Evolutionary conservation across 768 basidiomycete species (phyloP).

Genomic region (Lactarius evosmus): DNA sequence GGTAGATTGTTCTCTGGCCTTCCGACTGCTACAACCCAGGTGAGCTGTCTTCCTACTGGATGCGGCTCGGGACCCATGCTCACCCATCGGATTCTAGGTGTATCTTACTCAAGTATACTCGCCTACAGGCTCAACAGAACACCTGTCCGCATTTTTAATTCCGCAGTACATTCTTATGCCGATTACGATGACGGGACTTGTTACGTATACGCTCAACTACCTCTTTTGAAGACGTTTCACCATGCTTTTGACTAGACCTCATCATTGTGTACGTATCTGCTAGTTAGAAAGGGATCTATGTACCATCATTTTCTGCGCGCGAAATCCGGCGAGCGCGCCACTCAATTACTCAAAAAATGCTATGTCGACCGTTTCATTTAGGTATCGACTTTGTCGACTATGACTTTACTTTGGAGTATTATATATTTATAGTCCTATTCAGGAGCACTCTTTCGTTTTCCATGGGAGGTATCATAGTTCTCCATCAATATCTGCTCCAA

Average conservation of each 20-base stretch:
- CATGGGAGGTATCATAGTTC: too few relatives aligned
- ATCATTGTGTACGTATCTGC: background rate
- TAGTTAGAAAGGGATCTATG: background rate
- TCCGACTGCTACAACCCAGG: slow-evolving; percentile 25
- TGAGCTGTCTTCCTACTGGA: background rate
- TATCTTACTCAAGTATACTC: slow-evolving; percentile 65
- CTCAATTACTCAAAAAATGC: too few relatives aligned
- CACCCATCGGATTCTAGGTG: slow-evolving; percentile 39
- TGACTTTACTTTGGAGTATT: too few relatives aligned
- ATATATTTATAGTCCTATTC: too few relatives aligned
- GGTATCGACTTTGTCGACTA: too few relatives aligned
- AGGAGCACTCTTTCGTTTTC: too few relatives aligned
- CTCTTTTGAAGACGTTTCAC: slow-evolving; percentile 15
- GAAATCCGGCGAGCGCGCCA: background rate
- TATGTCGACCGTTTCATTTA: too few relatives aligned
- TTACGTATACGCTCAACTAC: slow-evolving; percentile 23
- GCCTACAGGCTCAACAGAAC: slow-evolving; percentile 59
- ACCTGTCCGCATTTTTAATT: slow-evolving; percentile 59
- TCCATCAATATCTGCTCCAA: too few relatives aligned
- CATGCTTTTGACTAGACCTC: background rate
- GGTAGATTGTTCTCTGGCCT: slow-evolving; percentile 26
- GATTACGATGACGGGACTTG: slow-evolving; percentile 26
- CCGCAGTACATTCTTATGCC: slow-evolving; percentile 39
- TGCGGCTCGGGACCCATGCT: background rate
- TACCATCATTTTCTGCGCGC: background rate